These are phyloP conservation scores for Colletotrichum cereale DNA, from an alignment of 2,329 filamentous ascomycete species.

Conservation along the genomic window DNA sequence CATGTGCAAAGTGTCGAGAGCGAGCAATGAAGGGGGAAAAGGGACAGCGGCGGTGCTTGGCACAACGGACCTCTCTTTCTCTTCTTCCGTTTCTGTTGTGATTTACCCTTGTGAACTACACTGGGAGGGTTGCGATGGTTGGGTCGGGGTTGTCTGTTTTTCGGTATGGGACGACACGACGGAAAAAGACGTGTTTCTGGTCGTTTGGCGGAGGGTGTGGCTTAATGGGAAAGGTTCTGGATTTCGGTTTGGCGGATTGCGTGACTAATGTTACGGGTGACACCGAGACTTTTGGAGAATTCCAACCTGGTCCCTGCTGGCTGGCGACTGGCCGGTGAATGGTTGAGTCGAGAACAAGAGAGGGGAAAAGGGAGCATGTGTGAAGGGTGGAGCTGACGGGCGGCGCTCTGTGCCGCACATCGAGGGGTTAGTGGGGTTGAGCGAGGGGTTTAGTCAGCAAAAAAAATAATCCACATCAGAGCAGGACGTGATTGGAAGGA, in stretches of 20 bases:
- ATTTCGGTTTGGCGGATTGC: constrained; percentile 31
- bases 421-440: constrained; percentile 33
- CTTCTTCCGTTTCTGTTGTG: neutral
- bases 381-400: constrained; percentile 13
- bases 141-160: constrained; percentile 1
- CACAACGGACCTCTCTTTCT: neutral
- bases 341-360: neutral
- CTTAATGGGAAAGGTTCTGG: neutral
- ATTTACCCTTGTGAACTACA: neutral
- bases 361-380: neutral
- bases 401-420: constrained; percentile 7
- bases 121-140: neutral
- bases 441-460: constrained; percentile 11
- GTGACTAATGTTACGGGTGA: constrained; percentile 37
- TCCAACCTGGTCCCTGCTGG: constrained; percentile 10
- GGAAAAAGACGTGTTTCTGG: neutral
- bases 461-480: neutral
- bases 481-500: constrained; percentile 21
- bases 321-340: neutral
- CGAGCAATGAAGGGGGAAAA: neutral
- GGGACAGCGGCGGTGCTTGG: neutral
- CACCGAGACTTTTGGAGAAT: constrained; percentile 17
- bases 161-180: constrained; percentile 10
- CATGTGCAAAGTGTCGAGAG: constrained; percentile 5
- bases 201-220: constrained; percentile 9